Base-by-base conservation (phyloP, 805 yeast species). In the Lipomyces yamadae region DNA sequence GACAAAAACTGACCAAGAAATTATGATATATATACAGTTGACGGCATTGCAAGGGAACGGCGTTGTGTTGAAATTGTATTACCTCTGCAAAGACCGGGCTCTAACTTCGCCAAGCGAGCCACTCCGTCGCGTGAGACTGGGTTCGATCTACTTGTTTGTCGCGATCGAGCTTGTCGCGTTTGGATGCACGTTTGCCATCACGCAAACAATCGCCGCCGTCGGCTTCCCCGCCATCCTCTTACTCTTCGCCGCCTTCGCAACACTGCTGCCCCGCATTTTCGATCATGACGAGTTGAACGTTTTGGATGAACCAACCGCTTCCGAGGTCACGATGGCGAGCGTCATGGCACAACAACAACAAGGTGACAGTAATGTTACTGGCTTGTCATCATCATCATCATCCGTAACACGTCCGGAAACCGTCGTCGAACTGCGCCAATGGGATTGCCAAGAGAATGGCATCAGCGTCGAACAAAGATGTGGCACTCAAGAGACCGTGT, bases 191-290 rank as follows among this genome's bases (percentile, higher is more conserved):
- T 89, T 92, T 70, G 95, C 87, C 0, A 92, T 94, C 39, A 90
- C 96, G 0, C 85, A 88, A 74, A 91, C 97, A 0, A 86, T 82
- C 67, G 98, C 95, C 0, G 98, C 98, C 0, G 91, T 94, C 39
- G 98, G 97, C 1, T 94, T 95, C 74, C 98, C 99, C 0, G 89
- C 92, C 2, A 91, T 95, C 0, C 78, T 94, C 60, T 77, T 94
- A 74, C 83, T 87, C 62, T 93, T 91, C 65, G 83, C 89, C 30
- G 79, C 86, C 0, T 85, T 92, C 11, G 86, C 89, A 24, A 82
- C 86, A 74, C 72, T 83, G 5, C 87, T 96, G 79, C 90, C 90
- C 0, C 76, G 74, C 61, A 74, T 89, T 1, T 89, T 93, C 62
- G 87, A 90, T 0, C 70, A 73, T 52, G 86, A 84, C 3, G 92